These are phyloP conservation scores for Malassezia sp. DNA, from an alignment of 1,284 basidiomycete species.

Conservation along the genomic window DNA sequence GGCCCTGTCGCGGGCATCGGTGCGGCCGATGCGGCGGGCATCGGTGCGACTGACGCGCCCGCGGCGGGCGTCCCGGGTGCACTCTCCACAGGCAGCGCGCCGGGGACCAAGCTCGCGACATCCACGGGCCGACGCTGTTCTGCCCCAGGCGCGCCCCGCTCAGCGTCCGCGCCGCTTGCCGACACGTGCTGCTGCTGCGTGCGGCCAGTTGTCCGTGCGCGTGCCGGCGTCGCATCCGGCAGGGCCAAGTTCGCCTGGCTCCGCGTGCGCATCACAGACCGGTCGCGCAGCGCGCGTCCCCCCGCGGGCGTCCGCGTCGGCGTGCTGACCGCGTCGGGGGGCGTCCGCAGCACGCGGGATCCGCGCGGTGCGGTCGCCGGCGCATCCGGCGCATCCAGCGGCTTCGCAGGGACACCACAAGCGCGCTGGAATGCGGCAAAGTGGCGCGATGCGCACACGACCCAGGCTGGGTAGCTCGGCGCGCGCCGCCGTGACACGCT, in stretches of 20 bases:
- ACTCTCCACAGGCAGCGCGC: constrained; percentile 13
- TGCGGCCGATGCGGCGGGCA: no score
- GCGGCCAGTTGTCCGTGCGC: background rate
- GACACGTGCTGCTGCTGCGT: background rate
- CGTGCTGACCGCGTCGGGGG: constrained; percentile 3
- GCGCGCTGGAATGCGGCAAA: constrained; percentile 31
- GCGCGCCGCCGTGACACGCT: constrained; percentile 21
- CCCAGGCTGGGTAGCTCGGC: constrained; percentile 22
- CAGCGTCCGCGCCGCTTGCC: background rate
- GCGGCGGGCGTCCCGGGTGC: constrained; percentile 4
- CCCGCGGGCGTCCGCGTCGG: constrained; percentile 3
- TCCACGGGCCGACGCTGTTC: no score
- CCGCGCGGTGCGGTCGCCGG: constrained; percentile 6
- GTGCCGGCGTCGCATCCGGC: constrained; percentile 7
- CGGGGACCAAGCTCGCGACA: constrained; percentile 2
- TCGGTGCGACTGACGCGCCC: no score
- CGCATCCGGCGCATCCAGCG: background rate
- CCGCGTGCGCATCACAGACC: constrained; percentile 5
- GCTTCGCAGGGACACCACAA: constrained; percentile 16
- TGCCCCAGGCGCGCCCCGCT: background rate
- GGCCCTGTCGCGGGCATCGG: no score
- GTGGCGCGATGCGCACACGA: constrained; percentile 19
- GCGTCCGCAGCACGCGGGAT: background rate
- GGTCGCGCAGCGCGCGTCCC: constrained; percentile 13
- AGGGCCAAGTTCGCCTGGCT: constrained; percentile 2